phyloP scores from a whole-genome alignment of 2,329 filamentous ascomycete species.

The Colletotrichum sp. region DNA sequence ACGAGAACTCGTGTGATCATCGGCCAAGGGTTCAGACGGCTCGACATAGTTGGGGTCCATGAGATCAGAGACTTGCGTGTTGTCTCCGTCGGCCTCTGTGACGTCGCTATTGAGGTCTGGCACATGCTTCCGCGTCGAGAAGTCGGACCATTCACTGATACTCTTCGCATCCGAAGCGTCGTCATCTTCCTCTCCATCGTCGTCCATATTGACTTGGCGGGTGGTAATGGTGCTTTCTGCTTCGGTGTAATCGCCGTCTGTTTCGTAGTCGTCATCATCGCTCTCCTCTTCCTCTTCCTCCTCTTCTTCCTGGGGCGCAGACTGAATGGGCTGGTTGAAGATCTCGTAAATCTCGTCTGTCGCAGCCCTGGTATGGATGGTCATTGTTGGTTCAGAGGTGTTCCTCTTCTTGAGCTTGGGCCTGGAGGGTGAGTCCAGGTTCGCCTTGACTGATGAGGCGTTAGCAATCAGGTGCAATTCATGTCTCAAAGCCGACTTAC shows the following conservation, averaged over 20 bases:
- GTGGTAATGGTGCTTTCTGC: slow-evolving; percentile 85
- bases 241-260: slow-evolving; percentile 78
- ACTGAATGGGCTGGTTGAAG: slow-evolving; percentile 82
- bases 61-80: slow-evolving; percentile 43
- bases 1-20: slow-evolving; percentile 32
- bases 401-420: slow-evolving; percentile 83
- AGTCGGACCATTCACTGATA: slow-evolving; percentile 88
- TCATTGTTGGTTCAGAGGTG: slow-evolving; percentile 90
- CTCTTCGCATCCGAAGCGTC: slow-evolving; percentile 66
- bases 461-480: slow-evolving; percentile 29
- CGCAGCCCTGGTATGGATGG: slow-evolving; percentile 90
- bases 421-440: slow-evolving; percentile 87
- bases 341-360: slow-evolving; percentile 98
- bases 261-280: slow-evolving; percentile 73
- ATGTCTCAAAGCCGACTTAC: slow-evolving; percentile 57
- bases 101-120: slow-evolving; percentile 48
- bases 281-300: slow-evolving; percentile 49
- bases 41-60: slow-evolving; percentile 41
- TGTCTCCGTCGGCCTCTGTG: slow-evolving; percentile 38
- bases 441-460: slow-evolving; percentile 76
- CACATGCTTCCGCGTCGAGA: slow-evolving; percentile 75
- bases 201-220: slow-evolving; percentile 61
- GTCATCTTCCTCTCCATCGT: slow-evolving; percentile 39
- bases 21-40: slow-evolving; percentile 25
- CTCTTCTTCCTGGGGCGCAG: slow-evolving; percentile 32